phyloP scores from a whole-genome alignment of 192 early-diverging fungal species.

The Allomyces javanicus region DNA sequence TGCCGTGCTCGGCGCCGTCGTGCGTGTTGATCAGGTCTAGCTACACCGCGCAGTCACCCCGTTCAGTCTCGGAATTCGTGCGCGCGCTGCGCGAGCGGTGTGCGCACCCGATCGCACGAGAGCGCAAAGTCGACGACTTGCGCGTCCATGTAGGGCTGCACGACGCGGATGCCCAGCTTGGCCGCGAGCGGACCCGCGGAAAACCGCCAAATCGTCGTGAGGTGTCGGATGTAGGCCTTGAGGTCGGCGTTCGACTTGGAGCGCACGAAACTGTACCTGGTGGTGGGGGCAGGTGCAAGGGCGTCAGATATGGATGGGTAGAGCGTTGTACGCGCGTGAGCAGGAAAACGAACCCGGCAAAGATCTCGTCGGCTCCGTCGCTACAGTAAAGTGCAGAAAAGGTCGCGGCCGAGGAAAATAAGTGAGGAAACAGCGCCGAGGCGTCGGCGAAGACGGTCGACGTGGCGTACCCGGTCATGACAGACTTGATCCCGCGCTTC shows the following conservation, averaged over 20 bases:
- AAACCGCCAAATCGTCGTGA: constrained; percentile 27
- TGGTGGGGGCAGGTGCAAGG: no score
- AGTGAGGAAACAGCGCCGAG: no score
- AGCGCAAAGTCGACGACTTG: constrained; percentile 30
- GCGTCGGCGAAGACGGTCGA: no score
- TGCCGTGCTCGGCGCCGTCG: constrained; percentile 19
- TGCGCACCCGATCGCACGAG: constrained; percentile 5
- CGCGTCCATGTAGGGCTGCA: constrained; percentile 36
- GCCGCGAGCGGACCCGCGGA: constrained; percentile 25
- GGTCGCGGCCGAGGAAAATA: no score
- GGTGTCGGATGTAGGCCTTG: constrained; percentile 20
- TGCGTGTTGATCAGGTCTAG: no score
- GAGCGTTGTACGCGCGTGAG: no score
- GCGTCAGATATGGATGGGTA: no score
- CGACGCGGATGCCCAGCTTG: constrained; percentile 17
- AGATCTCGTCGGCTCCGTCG: constrained; percentile 50
- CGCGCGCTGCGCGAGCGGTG: no score
- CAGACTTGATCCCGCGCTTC: constrained; percentile 17
- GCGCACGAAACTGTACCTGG: constrained; percentile 32
- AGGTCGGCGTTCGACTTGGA: constrained; percentile 23
- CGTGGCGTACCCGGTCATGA: constrained; percentile 23
- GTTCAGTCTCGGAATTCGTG: no score
- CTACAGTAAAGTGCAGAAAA: no score
- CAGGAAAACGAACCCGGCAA: constrained; percentile 31
- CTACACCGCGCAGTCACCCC: no score